Evolutionary conservation across 306 rosid genomes (phyloP).

Genomic region (Castanea crenata): DNA sequence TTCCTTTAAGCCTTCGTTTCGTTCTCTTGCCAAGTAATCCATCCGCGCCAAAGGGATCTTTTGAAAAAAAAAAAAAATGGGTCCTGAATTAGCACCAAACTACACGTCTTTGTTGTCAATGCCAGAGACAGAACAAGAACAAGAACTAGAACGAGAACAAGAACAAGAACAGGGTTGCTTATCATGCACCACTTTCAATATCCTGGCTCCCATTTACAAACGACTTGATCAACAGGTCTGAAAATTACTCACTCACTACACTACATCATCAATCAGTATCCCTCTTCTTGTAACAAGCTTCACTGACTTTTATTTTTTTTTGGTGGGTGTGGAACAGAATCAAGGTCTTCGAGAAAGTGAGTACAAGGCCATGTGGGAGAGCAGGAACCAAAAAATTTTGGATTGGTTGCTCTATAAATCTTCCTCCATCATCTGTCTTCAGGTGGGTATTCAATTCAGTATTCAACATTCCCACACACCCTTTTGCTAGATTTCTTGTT

Average conservation of each 20-base stretch:
- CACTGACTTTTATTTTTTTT: background rate
- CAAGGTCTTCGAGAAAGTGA: slow-evolving; percentile 69
- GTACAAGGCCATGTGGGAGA: slow-evolving; percentile 54
- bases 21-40: background rate
- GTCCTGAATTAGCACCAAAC: background rate
- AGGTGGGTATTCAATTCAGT: slow-evolving; percentile 38
- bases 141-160: slow-evolving; percentile 7
- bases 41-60: no score
- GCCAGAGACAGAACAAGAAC: slow-evolving; percentile 32
- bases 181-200: slow-evolving; percentile 85
- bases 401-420: slow-evolving; percentile 67
- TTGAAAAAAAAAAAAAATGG: background rate
- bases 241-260: background rate
- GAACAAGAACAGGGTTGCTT: slow-evolving; percentile 16
- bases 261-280: background rate
- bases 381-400: slow-evolving; percentile 68
- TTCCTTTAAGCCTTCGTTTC: background rate
- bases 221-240: slow-evolving; percentile 82
- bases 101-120: slow-evolving; percentile 24
- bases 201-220: slow-evolving; percentile 82
- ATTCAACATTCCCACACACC: background rate
- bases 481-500: slow-evolving; percentile 1
- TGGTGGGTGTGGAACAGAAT: slow-evolving; percentile 55
- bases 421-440: slow-evolving; percentile 82
- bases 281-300: slow-evolving; percentile 6